phyloP scores from a whole-genome alignment of 768 basidiomycete genomes.

The Russula vinacea region DNA sequence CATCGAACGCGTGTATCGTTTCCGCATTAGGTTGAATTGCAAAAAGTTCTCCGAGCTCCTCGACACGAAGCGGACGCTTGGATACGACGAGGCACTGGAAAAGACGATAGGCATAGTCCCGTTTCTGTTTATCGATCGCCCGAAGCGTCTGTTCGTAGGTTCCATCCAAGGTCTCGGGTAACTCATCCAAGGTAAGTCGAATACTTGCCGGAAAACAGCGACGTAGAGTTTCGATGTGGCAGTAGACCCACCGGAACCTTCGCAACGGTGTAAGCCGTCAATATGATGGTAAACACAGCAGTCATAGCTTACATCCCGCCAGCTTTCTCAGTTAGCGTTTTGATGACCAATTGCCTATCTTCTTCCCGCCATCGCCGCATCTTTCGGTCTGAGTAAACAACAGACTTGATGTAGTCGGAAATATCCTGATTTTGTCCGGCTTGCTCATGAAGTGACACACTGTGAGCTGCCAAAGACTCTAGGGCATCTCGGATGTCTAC shows the following conservation, averaged over 20 bases:
- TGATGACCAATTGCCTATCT: neutral
- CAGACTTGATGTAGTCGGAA: neutral
- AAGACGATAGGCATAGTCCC: neutral
- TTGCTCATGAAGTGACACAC: neutral
- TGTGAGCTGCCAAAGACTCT: neutral
- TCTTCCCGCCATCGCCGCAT: neutral
- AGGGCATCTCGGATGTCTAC: neutral
- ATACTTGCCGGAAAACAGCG: neutral
- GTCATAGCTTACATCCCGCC: neutral
- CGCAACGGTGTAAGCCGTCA: neutral
- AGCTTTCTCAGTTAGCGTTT: neutral
- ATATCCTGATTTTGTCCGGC: neutral
- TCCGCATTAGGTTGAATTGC: neutral
- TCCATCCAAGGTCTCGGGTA: neutral
- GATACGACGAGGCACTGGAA: neutral
- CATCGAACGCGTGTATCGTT: neutral
- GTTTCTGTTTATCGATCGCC: neutral
- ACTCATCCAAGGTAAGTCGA: neutral
- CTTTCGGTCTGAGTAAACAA: neutral
- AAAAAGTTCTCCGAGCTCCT: neutral
- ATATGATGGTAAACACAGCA: neutral
- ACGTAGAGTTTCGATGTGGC: neutral
- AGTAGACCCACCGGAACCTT: neutral
- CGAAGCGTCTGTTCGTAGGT: neutral
- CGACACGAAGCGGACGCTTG: neutral